These are phyloP conservation scores for Rhodofomes roseus DNA, from an alignment of 1,284 basidiomycete genomes.

Conservation along the genomic window DNA sequence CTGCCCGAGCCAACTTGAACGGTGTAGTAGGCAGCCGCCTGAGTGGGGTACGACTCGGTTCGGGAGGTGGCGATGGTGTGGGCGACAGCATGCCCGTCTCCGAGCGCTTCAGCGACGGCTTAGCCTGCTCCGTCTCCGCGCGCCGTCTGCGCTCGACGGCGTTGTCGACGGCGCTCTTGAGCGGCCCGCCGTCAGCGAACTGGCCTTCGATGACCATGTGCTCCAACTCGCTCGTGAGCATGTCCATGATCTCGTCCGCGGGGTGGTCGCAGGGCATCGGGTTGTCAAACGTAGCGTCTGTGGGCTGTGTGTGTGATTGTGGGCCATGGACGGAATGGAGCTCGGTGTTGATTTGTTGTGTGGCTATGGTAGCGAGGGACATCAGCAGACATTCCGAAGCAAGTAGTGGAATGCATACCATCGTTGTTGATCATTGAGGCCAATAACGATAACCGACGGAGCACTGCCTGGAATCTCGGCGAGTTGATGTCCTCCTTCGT, in stretches of 20 bases:
- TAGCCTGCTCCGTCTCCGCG: neutral
- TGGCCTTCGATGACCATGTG: conserved; percentile 59
- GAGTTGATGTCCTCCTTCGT: conserved; percentile 10
- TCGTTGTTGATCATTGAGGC: conserved; percentile 42
- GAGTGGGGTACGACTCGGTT: neutral
- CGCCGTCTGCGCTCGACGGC: conserved; percentile 16
- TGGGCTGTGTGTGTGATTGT: conserved; percentile 13
- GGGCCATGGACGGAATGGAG: conserved; percentile 23
- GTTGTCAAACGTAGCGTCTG: conserved; percentile 16
- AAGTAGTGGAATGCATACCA: conserved; percentile 26
- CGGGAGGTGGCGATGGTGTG: conserved; percentile 10
- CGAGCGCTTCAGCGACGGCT: neutral
- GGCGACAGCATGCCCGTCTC: conserved; percentile 8
- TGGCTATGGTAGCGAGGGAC: conserved; percentile 1
- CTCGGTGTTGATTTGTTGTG: conserved; percentile 16
- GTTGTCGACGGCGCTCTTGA: conserved; percentile 32
- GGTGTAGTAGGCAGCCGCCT: neutral
- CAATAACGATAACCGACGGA: conserved; percentile 35
- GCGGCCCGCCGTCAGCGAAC: conserved; percentile 51
- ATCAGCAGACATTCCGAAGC: neutral
- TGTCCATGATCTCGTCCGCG: conserved; percentile 34
- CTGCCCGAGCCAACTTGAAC: neutral
- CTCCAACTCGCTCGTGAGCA: conserved; percentile 54
- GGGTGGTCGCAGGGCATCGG: conserved; percentile 15
- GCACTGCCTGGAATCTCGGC: conserved; percentile 21